Percentiles rank a stretch among this genome's conserved stretches.
Conservation (phyloP, 495 filamentous ascomycete genomes). For the Neurospora hispaniola region DNA sequence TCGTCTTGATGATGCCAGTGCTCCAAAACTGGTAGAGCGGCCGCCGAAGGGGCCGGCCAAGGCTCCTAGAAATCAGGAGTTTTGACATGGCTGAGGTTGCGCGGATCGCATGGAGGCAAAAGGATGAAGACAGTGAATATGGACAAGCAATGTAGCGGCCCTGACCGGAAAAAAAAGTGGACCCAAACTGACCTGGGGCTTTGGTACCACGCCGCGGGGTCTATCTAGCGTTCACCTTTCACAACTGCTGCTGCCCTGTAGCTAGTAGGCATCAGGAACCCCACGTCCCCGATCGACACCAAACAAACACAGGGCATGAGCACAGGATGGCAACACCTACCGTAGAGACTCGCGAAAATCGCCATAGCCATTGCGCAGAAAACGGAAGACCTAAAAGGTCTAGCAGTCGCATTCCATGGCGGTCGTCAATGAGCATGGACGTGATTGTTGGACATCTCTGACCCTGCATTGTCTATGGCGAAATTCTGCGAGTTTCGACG, state of each 20-base stretch:
- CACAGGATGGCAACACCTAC: too few relatives aligned
- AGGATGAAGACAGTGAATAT: background rate
- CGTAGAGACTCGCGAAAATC: too few relatives aligned
- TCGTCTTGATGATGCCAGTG: slow-evolving; percentile 5
- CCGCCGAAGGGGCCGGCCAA: slow-evolving; percentile 16
- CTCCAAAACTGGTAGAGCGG: background rate
- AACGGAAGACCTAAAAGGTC: background rate
- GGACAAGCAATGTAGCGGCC: background rate
- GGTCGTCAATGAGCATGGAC: background rate
- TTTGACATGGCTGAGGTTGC: slow-evolving; percentile 20
- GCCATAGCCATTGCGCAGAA: background rate
- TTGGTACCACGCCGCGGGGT: background rate
- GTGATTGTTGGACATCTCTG: too few relatives aligned
- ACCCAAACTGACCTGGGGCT: background rate
- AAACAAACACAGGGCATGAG: background rate
- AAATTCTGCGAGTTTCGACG: background rate
- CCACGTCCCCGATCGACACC: background rate
- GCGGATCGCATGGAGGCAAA: background rate
- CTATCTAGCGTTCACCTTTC: background rate
- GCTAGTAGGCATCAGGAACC: background rate
- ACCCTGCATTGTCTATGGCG: background rate
- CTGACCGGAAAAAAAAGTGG: background rate
- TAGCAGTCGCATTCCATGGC: background rate
- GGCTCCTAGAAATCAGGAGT: slow-evolving; percentile 23
- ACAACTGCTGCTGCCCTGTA: background rate